These are phyloP conservation scores for Cicer judaicum DNA, from an alignment of 306 rosid genomes.

Conservation along the genomic window DNA sequence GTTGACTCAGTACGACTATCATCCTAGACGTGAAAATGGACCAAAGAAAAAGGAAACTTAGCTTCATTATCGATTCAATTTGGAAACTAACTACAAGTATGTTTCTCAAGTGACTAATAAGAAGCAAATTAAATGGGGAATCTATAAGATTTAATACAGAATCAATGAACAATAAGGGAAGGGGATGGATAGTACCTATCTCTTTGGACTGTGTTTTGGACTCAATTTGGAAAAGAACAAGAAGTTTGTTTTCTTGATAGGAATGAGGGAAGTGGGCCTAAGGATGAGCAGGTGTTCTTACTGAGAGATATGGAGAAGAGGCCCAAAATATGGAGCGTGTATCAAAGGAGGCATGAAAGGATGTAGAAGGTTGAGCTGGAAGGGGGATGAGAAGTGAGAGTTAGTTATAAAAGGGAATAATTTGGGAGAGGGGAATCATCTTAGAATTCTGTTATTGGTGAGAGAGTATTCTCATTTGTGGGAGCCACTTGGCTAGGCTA, in stretches of 20 bases:
- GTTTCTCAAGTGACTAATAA: background rate
- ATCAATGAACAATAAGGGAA: background rate
- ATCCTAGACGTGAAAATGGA: background rate
- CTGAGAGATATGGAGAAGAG: background rate
- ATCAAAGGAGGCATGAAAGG: background rate
- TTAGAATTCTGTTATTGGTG: background rate
- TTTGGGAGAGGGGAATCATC: background rate
- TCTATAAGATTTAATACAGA: background rate
- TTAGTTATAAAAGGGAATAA: background rate
- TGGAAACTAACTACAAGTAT: too few relatives aligned
- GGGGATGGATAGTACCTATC: background rate
- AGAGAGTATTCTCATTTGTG: background rate
- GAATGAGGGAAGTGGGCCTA: background rate
- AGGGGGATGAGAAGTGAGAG: background rate
- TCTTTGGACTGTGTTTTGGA: background rate
- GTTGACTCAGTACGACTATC: background rate
- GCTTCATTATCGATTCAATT: too few relatives aligned
- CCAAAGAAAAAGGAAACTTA: too few relatives aligned
- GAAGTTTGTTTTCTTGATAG: conserved; percentile 27
- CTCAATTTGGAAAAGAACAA: background rate
- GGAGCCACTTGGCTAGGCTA: background rate
- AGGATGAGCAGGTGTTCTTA: background rate
- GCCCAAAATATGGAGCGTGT: background rate
- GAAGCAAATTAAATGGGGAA: background rate
- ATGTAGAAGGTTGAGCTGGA: background rate